Base-by-base conservation (phyloP, 2,329 filamentous ascomycete genomes). In the Talaromyces rugulosus region DNA sequence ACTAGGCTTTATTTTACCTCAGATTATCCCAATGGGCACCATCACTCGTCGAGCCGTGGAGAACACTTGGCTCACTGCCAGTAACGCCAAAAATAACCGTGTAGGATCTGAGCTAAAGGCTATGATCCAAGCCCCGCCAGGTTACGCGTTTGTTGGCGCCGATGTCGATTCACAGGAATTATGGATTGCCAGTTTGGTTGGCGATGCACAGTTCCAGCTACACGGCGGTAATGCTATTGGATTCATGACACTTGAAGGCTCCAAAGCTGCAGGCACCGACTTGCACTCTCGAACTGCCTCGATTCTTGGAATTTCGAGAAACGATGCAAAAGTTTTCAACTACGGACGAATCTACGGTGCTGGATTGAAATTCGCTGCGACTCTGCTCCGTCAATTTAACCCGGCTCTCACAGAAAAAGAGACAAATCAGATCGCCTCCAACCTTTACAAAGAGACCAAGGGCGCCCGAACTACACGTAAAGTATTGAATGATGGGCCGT, bases 321-420 rank as follows among this genome's bases (percentile, higher is more conserved):
- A 97, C 70, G 88, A 97, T 70, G 95, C 95, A 62, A 99, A 99
- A 73, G 87, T 99, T 0, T 99, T 99, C 82, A 99, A 99, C 74
- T 99, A 99, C 69, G 96, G 96, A 7, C 91, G 96, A 47, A 99
- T 99, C 56, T 99, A 99, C 71, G 96, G 95, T n/a, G 96, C 95
- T 4, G 96, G 95, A 0, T 80, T 98, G 57, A 96, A 92, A 68
- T 99, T 99, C 72, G 95, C 95, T 0, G 88, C 90, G 2, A 96
- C 91, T 9, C 81, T 99, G 2, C 84, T 99, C 1, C 87, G 93
- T 7, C 95, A 98, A 71, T 99, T 99, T 80, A 97, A 98, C 69
- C 92, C 94, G 1, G 83, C 79, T 23, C 80, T 99, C 36, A 89
- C 89, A 0, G 95, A 98, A 69, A 80, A 84, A 33, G 83, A 97